Evolutionary conservation across 805 yeast genomes (phyloP).

Genomic region (Ogataea nakhonphanomensis): DNA sequence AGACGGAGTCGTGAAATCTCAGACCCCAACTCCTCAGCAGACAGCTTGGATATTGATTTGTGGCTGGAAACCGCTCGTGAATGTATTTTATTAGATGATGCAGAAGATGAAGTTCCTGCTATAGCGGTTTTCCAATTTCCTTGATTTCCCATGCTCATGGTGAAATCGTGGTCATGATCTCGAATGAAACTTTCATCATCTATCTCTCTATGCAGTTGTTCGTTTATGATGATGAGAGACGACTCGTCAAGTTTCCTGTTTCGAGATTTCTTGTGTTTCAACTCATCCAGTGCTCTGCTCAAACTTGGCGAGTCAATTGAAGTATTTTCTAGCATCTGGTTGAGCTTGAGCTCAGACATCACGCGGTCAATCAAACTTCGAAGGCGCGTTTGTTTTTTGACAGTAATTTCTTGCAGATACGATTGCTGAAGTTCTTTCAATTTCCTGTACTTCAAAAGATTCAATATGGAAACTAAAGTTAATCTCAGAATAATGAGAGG

Average conservation of each 20-base stretch:
- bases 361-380: conserved; percentile 26
- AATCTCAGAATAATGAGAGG: conserved; percentile 47
- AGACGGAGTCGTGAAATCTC: conserved; percentile 22
- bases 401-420: conserved; percentile 36
- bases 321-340: conserved; percentile 24
- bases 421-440: conserved; percentile 49
- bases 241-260: conserved; percentile 10
- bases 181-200: conserved; percentile 12
- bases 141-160: conserved; percentile 9
- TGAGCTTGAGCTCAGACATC: conserved; percentile 23
- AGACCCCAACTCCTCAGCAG: conserved; percentile 18
- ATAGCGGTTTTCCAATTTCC: conserved; percentile 22
- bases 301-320: conserved; percentile 33
- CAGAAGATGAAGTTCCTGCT: conserved; percentile 20
- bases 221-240: conserved; percentile 17
- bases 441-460: conserved; percentile 47
- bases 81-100: conserved; percentile 12
- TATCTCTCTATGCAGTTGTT: conserved; percentile 6
- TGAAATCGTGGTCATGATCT: conserved; percentile 6
- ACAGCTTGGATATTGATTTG: conserved; percentile 19
- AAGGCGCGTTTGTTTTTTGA: conserved; percentile 36
- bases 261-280: conserved; percentile 19
- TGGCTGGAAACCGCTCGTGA: conserved; percentile 10
- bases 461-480: conserved; percentile 41
- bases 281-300: conserved; percentile 28